phyloP scores from a whole-genome alignment of 2,329 filamentous ascomycete genomes.

The Clathrospora elynae region DNA sequence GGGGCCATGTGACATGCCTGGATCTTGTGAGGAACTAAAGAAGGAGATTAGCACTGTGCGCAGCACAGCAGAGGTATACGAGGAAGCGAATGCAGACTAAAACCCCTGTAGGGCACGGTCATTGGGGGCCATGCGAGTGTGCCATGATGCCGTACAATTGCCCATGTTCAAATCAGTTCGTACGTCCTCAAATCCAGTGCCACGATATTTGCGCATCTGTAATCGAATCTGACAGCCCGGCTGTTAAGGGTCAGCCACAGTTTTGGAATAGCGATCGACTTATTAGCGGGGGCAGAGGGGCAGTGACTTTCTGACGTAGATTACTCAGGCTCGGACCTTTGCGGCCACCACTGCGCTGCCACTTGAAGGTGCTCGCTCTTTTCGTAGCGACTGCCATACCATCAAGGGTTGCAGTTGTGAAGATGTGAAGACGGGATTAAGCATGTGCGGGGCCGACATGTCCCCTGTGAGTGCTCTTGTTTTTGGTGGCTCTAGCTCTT shows the following conservation, averaged over 20 bases:
- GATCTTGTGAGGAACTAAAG: conserved; percentile 21
- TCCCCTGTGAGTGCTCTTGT: too few relatives aligned
- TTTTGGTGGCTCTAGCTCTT: conserved; percentile 3
- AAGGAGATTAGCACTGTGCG: conserved; percentile 13
- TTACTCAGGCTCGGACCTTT: conserved; percentile 26
- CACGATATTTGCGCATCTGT: conserved; percentile 27
- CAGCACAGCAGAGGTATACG: conserved; percentile 11
- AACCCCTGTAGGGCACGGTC: conserved; percentile 19
- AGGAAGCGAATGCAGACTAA: conserved; percentile 12
- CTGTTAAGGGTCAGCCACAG: conserved; percentile 33
- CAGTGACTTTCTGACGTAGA: conserved; percentile 33
- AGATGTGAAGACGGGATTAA: too few relatives aligned
- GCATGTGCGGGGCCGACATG: too few relatives aligned
- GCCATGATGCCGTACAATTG: conserved; percentile 19
- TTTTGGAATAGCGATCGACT: conserved; percentile 30
- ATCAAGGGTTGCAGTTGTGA: too few relatives aligned
- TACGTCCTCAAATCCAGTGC: conserved; percentile 22
- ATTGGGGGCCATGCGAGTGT: conserved; percentile 19
- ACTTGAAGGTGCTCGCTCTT: background rate
- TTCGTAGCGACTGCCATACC: conserved; percentile 20
- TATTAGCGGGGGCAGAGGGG: conserved; percentile 17
- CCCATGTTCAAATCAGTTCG: conserved; percentile 21
- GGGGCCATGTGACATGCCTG: conserved; percentile 25
- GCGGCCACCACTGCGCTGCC: conserved; percentile 9
- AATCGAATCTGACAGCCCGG: conserved; percentile 36